A percentile compares a stretch with the other conserved stretches of the same genome.
Conservation (phyloP, 2,329 filamentous ascomycete genomes). For the Fusarium nanum region DNA sequence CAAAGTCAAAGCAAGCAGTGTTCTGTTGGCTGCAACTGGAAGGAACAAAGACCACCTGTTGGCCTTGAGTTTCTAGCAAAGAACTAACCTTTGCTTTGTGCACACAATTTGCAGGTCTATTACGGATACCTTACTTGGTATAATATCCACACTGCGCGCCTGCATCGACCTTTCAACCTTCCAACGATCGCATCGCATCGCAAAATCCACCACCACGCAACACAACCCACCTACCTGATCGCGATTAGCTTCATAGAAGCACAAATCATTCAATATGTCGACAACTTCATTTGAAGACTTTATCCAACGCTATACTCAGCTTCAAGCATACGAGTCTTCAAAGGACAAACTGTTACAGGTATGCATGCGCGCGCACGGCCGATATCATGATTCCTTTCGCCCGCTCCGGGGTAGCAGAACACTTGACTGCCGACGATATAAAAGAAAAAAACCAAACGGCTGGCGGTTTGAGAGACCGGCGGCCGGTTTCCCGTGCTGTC, state of each 20-base stretch:
- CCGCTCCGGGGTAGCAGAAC: not conserved
- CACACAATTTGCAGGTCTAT: constrained; percentile 8
- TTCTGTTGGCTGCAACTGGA: constrained; percentile 31
- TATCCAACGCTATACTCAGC: constrained; percentile 58
- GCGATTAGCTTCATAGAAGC: constrained; percentile 12
- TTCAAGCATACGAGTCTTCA: constrained; percentile 56
- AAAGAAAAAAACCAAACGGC: not conserved
- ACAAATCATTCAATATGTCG: constrained; percentile 40
- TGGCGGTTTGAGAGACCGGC: not conserved
- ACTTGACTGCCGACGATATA: not conserved
- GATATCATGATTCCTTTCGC: constrained; percentile 10
- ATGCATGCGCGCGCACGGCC: constrained; percentile 29
- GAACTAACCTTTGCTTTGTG: constrained; percentile 1
- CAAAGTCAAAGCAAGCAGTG: constrained; percentile 21
- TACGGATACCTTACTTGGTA: not conserved
- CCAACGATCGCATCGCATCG: constrained; percentile 12
- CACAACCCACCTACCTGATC: not conserved
- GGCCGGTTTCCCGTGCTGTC: not conserved
- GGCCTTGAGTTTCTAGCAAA: constrained; percentile 1
- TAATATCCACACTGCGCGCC: constrained; percentile 28
- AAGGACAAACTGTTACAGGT: constrained; percentile 63
- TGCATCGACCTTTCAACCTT: constrained; percentile 9
- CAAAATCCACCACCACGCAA: constrained; percentile 2
- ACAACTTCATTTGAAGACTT: constrained; percentile 57
- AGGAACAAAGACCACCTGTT: constrained; percentile 28